Evolutionary conservation across 2,329 filamentous ascomycete species (phyloP), one percentile per base, ranked within the genome.

Genomic region (Akanthomyces dipterigenus): DNA sequence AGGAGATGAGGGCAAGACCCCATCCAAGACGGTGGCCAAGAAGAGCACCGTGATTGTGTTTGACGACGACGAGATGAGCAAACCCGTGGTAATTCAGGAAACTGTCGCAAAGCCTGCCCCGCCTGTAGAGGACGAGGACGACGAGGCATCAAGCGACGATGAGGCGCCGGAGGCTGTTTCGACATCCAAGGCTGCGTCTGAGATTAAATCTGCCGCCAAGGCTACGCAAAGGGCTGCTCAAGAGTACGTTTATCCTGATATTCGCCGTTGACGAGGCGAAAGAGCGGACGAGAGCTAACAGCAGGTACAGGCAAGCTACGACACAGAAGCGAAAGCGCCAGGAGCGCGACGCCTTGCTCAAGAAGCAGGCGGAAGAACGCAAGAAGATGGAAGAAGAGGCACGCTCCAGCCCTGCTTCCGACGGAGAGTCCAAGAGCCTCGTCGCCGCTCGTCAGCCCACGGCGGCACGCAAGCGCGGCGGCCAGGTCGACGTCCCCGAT

Each of bases 91-190:
- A 3, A 8, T 62, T 7, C 43, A 60, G 45, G 63, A 69, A 59
- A 46, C 66, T 11, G 58, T 45, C 26, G 14, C 43, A 38, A 40
- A 42, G 31, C 63, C 61, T 9, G 57, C 61, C 14, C 65, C 65
- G 18, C 60, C 66, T 1, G 68, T 70, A 18, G 67, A 70, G 4
- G 72, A 75, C 4, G 73, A 75, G 1, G 74, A 75, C 3, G 72
- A 75, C 8, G 75, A 74, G 1, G 76, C 77, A 3, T 75, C 76
- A 12, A 78, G 78, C 46, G 80, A 82, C 48, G 82, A 85, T 57
- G 82, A 80, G 53, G 82, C 82, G 0, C 83, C 83, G 9, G 83
- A 86, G 70, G 82, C 80, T 3, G 77, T 86, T n/a, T 85, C 83
- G 0, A 82, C 81, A 1, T 70, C 73, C 14, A 75, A 76, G 53